A percentile compares a stretch with the other conserved stretches of the same genome.
Conservation (phyloP, 305 asterid genomes). For the Withania somnifera region DNA sequence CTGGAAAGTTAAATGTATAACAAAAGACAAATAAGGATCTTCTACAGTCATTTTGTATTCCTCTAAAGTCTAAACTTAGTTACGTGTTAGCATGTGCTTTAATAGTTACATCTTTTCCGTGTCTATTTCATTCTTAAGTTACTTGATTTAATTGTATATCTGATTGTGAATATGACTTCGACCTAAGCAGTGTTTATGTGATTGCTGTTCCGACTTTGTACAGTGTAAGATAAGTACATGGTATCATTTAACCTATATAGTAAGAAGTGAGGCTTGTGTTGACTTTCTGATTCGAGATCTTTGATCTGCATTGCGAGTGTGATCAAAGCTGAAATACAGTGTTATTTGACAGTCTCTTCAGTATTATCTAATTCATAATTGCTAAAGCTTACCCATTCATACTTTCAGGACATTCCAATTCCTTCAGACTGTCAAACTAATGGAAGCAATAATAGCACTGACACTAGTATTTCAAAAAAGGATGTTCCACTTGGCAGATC, state of each 20-base stretch:
- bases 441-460: constrained; percentile 11
- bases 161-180: not conserved
- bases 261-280: not conserved
- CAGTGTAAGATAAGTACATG: not conserved
- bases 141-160: not conserved
- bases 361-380: not conserved
- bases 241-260: not conserved
- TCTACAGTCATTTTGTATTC: not conserved
- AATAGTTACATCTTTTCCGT: not conserved
- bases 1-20: not conserved
- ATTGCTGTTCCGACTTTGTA: not conserved
- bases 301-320: not conserved
- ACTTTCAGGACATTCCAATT: constrained; percentile 32
- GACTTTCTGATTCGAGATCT: not conserved
- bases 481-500: constrained; percentile 17
- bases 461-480: constrained; percentile 7
- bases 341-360: not conserved
- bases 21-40: not conserved
- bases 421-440: constrained; percentile 23
- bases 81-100: not conserved
- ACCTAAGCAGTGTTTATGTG: not conserved
- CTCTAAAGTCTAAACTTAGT: not conserved
- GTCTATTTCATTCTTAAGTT: not conserved
- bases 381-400: not conserved
- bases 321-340: not conserved